These are phyloP conservation scores for Aspergillus oerlinghausenensis DNA, from an alignment of 2,329 filamentous ascomycete species.

Conservation along the genomic window DNA sequence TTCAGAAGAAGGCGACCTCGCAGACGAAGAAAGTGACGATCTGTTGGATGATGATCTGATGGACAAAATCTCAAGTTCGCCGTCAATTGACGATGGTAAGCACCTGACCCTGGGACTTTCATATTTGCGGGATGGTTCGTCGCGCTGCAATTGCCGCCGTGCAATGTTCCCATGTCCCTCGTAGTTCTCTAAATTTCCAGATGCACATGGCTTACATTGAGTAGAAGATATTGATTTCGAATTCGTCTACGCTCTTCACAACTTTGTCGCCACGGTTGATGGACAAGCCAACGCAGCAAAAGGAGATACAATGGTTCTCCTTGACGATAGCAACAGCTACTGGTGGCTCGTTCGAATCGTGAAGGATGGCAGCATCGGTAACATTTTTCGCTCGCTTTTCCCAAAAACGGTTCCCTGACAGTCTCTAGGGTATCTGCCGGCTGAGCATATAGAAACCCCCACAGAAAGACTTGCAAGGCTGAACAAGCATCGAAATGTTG, in stretches of 20 bases:
- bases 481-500: slow-evolving; percentile 97
- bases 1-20: slow-evolving; percentile 47
- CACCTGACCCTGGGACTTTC: background rate
- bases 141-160: background rate
- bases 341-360: slow-evolving; percentile 98
- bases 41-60: slow-evolving; percentile 88
- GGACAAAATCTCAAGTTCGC: slow-evolving; percentile 98
- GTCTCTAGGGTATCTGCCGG: slow-evolving; percentile 77
- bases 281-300: slow-evolving; percentile 98
- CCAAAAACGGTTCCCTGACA: slow-evolving; percentile 45
- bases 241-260: slow-evolving; percentile 97
- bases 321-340: slow-evolving; percentile 98
- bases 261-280: slow-evolving; percentile 95
- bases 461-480: slow-evolving; percentile 88
- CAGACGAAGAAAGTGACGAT: slow-evolving; percentile 63
- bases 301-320: slow-evolving; percentile 95
- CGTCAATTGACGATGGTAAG: slow-evolving; percentile 95
- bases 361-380: slow-evolving; percentile 92
- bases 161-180: background rate
- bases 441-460: slow-evolving; percentile 97
- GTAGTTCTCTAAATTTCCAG: background rate
- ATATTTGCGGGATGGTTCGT: background rate
- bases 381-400: slow-evolving; percentile 19
- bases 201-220: slow-evolving; percentile 79
- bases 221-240: slow-evolving; percentile 99